phyloP scores from a whole-genome alignment of 2,329 filamentous ascomycete genomes.

The Colletotrichum sp. region DNA sequence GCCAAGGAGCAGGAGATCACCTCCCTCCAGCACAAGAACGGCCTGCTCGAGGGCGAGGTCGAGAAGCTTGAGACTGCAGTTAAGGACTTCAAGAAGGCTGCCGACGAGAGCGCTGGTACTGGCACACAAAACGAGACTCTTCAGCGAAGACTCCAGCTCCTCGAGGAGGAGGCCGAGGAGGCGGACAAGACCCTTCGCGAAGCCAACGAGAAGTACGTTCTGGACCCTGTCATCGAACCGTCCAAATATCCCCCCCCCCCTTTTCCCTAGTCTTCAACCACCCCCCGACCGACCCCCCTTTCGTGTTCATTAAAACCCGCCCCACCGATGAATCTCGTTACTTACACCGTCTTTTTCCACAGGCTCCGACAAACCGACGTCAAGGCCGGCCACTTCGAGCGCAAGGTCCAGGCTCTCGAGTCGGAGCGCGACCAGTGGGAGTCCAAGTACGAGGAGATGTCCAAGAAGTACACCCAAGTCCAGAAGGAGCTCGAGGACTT shows the following conservation, averaged over 20 bases:
- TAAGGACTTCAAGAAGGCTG: slow-evolving; percentile 86
- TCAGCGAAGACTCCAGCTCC: slow-evolving; percentile 88
- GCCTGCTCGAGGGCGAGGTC: slow-evolving; percentile 85
- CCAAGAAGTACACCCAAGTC: slow-evolving; percentile 81
- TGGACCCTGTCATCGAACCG: background rate
- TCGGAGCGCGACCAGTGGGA: slow-evolving; percentile 93
- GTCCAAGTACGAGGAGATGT: slow-evolving; percentile 96
- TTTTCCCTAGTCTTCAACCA: background rate
- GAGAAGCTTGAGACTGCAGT: slow-evolving; percentile 88
- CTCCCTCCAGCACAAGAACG: slow-evolving; percentile 94
- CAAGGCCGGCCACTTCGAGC: slow-evolving; percentile 98
- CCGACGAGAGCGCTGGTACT: slow-evolving; percentile 81
- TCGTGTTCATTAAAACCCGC: slow-evolving; percentile 13
- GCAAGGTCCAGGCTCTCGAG: slow-evolving; percentile 98
- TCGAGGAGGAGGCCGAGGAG: slow-evolving; percentile 97
- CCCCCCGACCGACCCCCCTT: background rate
- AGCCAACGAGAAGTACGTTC: slow-evolving; percentile 94
- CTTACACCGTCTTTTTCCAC: slow-evolving; percentile 23
- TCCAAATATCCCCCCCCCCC: slow-evolving; percentile 5
- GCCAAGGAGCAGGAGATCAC: slow-evolving; percentile 98
- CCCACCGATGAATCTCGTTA: slow-evolving; percentile 14
- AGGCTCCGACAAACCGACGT: slow-evolving; percentile 99
- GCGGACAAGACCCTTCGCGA: slow-evolving; percentile 96
- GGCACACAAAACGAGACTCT: slow-evolving; percentile 91
- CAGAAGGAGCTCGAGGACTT: slow-evolving; percentile 94